These are phyloP conservation scores for Aspergillus latus DNA, from an alignment of 2,329 filamentous ascomycete species.

Conservation along the genomic window DNA sequence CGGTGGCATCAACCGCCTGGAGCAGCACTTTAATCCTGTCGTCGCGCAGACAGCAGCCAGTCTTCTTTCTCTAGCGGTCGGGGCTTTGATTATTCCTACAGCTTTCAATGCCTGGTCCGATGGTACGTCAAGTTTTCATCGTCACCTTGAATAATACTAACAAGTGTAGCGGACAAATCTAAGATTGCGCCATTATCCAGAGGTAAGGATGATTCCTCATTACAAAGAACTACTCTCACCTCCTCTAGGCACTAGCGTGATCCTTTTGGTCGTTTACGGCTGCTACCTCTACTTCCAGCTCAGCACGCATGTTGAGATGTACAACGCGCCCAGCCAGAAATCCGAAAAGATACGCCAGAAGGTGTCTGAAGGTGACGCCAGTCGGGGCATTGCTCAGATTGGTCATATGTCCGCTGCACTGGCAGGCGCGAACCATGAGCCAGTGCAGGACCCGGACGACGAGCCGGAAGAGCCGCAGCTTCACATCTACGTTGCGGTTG, in stretches of 20 bases:
- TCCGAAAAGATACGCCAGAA: conserved; percentile 58
- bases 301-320: conserved; percentile 76
- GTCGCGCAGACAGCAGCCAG: conserved; percentile 88
- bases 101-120: conserved; percentile 67
- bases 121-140: conserved; percentile 23
- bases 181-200: conserved; percentile 35
- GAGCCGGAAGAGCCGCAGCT: conserved; percentile 74
- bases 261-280: conserved; percentile 78
- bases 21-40: conserved; percentile 89
- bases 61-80: conserved; percentile 74
- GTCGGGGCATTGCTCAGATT: conserved; percentile 53
- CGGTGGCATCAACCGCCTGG: conserved; percentile 72
- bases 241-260: conserved; percentile 59
- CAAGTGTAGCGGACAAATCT: conserved; percentile 24
- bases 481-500: conserved; percentile 68
- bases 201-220: conserved; percentile 21
- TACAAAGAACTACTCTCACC: background rate
- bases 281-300: conserved; percentile 90
- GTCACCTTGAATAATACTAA: conserved; percentile 5
- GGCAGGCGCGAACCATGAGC: conserved; percentile 52
- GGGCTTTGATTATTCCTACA: conserved; percentile 83
- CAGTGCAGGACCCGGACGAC: conserved; percentile 60
- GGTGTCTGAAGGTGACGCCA: conserved; percentile 51
- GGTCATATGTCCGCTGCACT: conserved; percentile 53
- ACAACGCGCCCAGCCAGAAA: conserved; percentile 77